A percentile compares a stretch with the other conserved stretches of the same genome.
Conservation (phyloP, 2,329 filamentous ascomycete genomes). For the Scytalidium sp. region DNA sequence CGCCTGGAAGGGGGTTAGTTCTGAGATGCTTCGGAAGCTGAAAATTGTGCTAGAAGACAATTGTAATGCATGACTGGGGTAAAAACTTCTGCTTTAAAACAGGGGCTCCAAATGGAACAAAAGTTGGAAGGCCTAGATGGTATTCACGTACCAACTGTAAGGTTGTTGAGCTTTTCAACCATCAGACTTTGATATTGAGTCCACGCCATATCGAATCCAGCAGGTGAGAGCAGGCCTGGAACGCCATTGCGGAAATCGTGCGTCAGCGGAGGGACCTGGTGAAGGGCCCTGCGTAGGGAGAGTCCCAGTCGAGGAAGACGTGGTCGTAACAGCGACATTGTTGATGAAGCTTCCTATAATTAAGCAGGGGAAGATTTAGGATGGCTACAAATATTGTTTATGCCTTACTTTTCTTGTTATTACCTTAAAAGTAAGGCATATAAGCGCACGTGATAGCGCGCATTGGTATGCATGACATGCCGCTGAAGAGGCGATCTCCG, state of each 20-base stretch:
- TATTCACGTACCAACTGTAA: conserved; percentile 63
- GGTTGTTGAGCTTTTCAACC: conserved; percentile 71
- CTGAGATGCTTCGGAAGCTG: background rate
- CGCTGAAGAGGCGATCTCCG: background rate
- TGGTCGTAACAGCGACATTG: conserved; percentile 27
- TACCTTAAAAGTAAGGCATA: no score
- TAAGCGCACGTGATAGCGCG: no score
- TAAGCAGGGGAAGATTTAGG: background rate
- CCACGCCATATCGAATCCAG: conserved; percentile 76
- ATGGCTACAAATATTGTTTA: conserved; percentile 3
- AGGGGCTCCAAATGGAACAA: background rate
- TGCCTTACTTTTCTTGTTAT: no score
- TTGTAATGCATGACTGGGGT: background rate
- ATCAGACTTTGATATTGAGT: conserved; percentile 75
- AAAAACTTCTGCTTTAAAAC: background rate
- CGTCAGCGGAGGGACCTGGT: conserved; percentile 44
- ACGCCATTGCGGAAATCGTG: conserved; percentile 52
- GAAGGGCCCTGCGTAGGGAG: conserved; percentile 37
- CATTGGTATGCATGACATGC: no score
- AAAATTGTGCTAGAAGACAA: background rate
- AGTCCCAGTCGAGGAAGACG: conserved; percentile 23
- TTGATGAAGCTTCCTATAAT: conserved; percentile 10
- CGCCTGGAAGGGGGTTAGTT: conserved; percentile 15
- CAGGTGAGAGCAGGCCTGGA: conserved; percentile 65
- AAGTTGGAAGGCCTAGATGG: background rate